Percentiles rank a stretch among this genome's conserved stretches.
phyloP scores from a whole-genome alignment of 2,329 filamentous ascomycete genomes.

The Cordyceps tenuipes region DNA sequence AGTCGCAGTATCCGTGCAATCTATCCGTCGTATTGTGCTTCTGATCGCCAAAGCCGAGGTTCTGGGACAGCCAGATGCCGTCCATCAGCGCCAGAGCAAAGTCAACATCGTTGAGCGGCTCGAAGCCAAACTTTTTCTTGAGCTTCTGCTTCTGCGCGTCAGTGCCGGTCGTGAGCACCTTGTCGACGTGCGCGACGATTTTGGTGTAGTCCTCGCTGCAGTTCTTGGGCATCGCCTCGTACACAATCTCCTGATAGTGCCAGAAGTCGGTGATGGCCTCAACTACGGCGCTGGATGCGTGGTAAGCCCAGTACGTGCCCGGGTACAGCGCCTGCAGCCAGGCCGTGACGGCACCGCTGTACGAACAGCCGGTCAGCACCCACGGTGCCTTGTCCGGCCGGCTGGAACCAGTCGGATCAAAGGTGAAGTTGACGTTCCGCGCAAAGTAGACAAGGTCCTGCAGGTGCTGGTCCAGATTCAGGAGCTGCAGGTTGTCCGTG shows the following conservation, averaged over 20 bases:
- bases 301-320: constrained; percentile 65
- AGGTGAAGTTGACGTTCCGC: constrained; percentile 57
- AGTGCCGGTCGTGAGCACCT: constrained; percentile 33
- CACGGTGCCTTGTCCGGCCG: constrained; percentile 58
- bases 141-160: constrained; percentile 30
- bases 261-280: constrained; percentile 69
- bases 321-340: constrained; percentile 69
- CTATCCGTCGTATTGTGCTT: constrained; percentile 23
- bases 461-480: constrained; percentile 69
- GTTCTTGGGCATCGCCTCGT: constrained; percentile 39
- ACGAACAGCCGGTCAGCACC: constrained; percentile 71
- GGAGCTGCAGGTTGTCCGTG: constrained; percentile 61
- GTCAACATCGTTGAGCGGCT: constrained; percentile 37
- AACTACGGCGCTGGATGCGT: constrained; percentile 69
- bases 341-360: constrained; percentile 67
- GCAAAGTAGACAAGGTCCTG: constrained; percentile 74
- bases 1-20: constrained; percentile 28
- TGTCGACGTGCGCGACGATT: constrained; percentile 39
- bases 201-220: constrained; percentile 57
- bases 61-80: constrained; percentile 28
- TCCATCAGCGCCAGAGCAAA: constrained; percentile 25
- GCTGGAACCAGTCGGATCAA: constrained; percentile 44
- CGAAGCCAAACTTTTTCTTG: constrained; percentile 23
- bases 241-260: constrained; percentile 40
- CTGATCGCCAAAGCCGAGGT: constrained; percentile 23